Conservation (phyloP, 2,329 filamentous ascomycete species). For the Coniosporium tulheliwenetii region DNA sequence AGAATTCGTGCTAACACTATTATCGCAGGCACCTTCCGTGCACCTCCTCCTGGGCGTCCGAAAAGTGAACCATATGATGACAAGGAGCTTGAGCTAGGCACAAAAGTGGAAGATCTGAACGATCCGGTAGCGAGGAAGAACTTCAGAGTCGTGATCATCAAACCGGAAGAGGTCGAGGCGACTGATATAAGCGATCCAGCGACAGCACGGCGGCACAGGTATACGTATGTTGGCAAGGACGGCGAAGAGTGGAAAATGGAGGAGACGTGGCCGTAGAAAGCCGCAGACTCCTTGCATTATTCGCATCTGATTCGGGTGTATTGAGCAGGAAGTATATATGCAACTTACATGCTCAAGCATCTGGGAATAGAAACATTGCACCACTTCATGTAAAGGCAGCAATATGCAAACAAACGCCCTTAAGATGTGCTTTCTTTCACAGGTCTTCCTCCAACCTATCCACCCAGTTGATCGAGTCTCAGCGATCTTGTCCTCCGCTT, state of each 20-base stretch:
- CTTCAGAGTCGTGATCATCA: conserved; percentile 78
- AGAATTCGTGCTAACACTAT: too few relatives aligned
- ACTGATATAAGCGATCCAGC: conserved; percentile 55
- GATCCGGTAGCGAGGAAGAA: conserved; percentile 57
- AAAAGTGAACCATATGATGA: conserved; percentile 28
- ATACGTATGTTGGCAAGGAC: conserved; percentile 39
- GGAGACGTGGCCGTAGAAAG: conserved; percentile 47
- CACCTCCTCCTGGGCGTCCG: conserved; percentile 32
- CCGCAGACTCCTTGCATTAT: too few relatives aligned
- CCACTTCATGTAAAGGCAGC: too few relatives aligned
- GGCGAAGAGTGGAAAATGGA: conserved; percentile 45
- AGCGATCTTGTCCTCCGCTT: too few relatives aligned
- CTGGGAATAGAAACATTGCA: too few relatives aligned
- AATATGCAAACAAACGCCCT: too few relatives aligned
- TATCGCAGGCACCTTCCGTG: conserved; percentile 44
- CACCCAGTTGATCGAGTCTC: too few relatives aligned
- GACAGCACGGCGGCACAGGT: conserved; percentile 48
- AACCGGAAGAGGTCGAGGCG: conserved; percentile 61
- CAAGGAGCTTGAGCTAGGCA: conserved; percentile 32
- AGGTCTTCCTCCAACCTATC: too few relatives aligned
- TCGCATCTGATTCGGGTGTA: too few relatives aligned
- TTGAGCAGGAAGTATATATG: too few relatives aligned
- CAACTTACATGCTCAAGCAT: too few relatives aligned
- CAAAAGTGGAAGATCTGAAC: conserved; percentile 54
- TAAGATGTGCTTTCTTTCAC: too few relatives aligned